Evolutionary conservation across 1,284 basidiomycete genomes (phyloP), one percentile per base, ranked within the genome.

Genomic region (Malassezia pachydermatis): DNA sequence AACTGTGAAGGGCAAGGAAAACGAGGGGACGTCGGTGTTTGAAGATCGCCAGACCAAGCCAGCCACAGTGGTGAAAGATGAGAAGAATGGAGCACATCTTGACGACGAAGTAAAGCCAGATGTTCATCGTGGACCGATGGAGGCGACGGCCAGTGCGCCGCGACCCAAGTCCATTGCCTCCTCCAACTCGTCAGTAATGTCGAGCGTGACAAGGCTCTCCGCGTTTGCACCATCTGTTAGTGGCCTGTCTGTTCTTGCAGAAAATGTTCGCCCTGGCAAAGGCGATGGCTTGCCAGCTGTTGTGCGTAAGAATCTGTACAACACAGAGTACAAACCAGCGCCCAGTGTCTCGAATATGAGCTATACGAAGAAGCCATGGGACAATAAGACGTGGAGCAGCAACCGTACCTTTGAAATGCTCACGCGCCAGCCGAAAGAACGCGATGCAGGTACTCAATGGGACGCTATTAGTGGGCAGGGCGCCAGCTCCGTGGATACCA

Each of bases 111-210:
- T 10, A 30, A n/a, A 30, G n/a, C n/a, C n/a, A n/a, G n/a, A n/a
- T n/a, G n/a, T n/a, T n/a, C n/a, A n/a, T n/a, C n/a, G n/a, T n/a
- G n/a, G n/a, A n/a, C n/a, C n/a, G n/a, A n/a, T n/a, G n/a, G n/a
- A n/a, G n/a, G n/a, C n/a, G n/a, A n/a, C n/a, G n/a, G n/a, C n/a
- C n/a, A n/a, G n/a, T n/a, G n/a, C n/a, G n/a, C n/a, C n/a, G n/a
- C n/a, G n/a, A n/a, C n/a, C n/a, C n/a, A n/a, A n/a, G n/a, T n/a
- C n/a, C n/a, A n/a, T n/a, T n/a, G n/a, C n/a, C n/a, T n/a, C n/a
- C n/a, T n/a, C n/a, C n/a, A n/a, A n/a, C n/a, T n/a, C 16, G 55
- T 58, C 34, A 47, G 49, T 16, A 41, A 30, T 1, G 52, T 56
- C 8, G 37, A 48, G 7, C 51, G 51, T 0, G 48, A 57, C 27